Conservation (phyloP, 208 protist species). For the Wallacemonas collosoma region DNA sequence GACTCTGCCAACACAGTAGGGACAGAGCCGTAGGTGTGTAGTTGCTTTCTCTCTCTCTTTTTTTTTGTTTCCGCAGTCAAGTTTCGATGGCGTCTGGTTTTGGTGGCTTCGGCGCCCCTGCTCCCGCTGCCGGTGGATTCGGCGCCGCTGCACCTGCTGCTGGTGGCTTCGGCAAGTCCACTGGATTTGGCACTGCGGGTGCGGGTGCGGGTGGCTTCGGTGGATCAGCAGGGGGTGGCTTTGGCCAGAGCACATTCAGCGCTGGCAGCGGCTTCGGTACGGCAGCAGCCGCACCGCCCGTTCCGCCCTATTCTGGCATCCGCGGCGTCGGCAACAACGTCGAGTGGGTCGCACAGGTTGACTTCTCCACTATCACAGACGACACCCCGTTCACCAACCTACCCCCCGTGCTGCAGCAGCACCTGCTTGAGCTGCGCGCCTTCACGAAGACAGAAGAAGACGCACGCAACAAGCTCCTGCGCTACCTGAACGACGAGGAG, state of each 20-base stretch:
- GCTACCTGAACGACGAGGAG: conserved; percentile 57
- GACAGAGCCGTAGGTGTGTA: neutral
- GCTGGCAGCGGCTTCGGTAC: conserved; percentile 23
- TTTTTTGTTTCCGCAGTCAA: neutral
- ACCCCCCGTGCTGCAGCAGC: conserved; percentile 66
- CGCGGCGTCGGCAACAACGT: conserved; percentile 69
- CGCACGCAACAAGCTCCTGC: conserved; percentile 49
- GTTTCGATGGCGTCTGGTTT: conserved; percentile 33
- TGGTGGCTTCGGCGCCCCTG: conserved; percentile 21
- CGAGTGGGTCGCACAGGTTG: conserved; percentile 58
- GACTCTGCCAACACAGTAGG: neutral
- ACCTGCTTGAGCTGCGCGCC: conserved; percentile 72
- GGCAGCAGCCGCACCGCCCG: conserved; percentile 17
- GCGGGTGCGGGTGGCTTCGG: conserved; percentile 41
- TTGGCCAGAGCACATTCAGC: neutral
- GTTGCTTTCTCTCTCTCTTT: conserved; percentile 1
- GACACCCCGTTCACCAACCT: conserved; percentile 70
- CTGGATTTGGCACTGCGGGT: neutral
- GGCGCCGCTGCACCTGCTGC: conserved; percentile 2
- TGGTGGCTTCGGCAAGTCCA: conserved; percentile 10
- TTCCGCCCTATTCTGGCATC: conserved; percentile 65
- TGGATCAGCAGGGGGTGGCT: conserved; percentile 14
- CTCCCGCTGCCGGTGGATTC: conserved; percentile 24
- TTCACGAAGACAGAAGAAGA: conserved; percentile 76
- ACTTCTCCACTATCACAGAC: conserved; percentile 76